Conservation (phyloP, 225 moss, liverwort and hornwort genomes). For the Physcomitrellopsis africana region DNA sequence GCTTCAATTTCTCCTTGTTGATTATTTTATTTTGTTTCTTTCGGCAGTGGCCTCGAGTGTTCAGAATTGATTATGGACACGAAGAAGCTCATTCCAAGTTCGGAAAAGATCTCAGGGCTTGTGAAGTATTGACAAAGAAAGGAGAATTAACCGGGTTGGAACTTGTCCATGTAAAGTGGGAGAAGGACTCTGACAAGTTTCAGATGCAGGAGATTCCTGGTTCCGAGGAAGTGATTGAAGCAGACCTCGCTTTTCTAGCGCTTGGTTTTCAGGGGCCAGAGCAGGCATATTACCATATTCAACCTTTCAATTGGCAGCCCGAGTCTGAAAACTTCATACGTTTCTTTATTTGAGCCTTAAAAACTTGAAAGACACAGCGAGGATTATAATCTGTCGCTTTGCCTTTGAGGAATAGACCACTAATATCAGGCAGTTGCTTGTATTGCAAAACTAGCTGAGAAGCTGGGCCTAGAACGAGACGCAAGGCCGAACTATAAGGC, state of each 20-base stretch:
- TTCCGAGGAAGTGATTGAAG: conserved; percentile 63
- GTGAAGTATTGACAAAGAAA: conserved; percentile 78
- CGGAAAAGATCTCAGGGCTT: conserved; percentile 76
- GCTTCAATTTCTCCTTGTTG: background rate
- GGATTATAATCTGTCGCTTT: too few relatives aligned
- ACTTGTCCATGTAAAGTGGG: conserved; percentile 73
- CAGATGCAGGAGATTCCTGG: conserved; percentile 80
- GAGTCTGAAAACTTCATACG: too few relatives aligned
- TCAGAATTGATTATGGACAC: conserved; percentile 85
- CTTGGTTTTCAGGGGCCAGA: conserved; percentile 86
- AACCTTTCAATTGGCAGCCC: too few relatives aligned
- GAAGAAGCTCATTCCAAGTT: conserved; percentile 75
- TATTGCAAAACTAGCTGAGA: conserved; percentile 79
- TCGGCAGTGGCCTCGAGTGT: conserved; percentile 80
- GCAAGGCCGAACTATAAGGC: conserved; percentile 88
- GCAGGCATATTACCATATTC: conserved; percentile 50
- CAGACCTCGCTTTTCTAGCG: conserved; percentile 74
- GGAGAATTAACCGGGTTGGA: conserved; percentile 75
- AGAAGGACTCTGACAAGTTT: conserved; percentile 78
- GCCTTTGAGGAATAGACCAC: background rate
- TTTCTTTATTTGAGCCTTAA: too few relatives aligned
- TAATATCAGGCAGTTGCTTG: conserved; percentile 9
- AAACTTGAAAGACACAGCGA: too few relatives aligned
- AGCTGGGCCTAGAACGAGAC: conserved; percentile 71
- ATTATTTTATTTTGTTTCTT: background rate